Percentiles rank a stretch among this genome's conserved stretches.
Evolutionary conservation across 331 rosid genomes (phyloP).

Genomic region (Saraca asoca): DNA sequence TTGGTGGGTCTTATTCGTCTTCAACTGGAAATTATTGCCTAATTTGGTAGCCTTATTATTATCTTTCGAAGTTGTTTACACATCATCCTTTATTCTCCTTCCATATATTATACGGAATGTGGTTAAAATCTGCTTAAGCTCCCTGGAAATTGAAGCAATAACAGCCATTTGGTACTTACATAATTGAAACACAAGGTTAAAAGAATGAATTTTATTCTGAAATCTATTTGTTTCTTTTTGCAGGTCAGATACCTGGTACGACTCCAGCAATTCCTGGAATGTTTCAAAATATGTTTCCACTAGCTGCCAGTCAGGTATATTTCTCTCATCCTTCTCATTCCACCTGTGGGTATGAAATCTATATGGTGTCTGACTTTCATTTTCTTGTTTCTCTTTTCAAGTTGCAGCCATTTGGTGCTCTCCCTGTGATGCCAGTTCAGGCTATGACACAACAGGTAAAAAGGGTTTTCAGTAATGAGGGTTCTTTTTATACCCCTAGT

Average conservation of each 20-base stretch:
- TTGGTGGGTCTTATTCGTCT: slow-evolving; percentile 99
- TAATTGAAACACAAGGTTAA: slow-evolving; percentile 19
- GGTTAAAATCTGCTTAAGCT: slow-evolving; percentile 42
- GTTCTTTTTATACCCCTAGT: background rate
- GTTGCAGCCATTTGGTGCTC: slow-evolving; percentile 74
- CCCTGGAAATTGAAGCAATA: slow-evolving; percentile 38
- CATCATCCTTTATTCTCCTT: slow-evolving; percentile 46
- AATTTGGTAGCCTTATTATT: slow-evolving; percentile 91
- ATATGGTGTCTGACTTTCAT: slow-evolving; percentile 15
- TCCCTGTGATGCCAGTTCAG: slow-evolving; percentile 98
- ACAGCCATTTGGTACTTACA: slow-evolving; percentile 40
- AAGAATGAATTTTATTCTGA: slow-evolving; percentile 32
- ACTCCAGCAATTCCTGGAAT: slow-evolving; percentile 81
- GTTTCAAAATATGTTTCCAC: slow-evolving; percentile 87
- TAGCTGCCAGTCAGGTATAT: slow-evolving; percentile 83
- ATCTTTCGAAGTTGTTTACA: slow-evolving; percentile 58
- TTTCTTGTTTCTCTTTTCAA: slow-evolving; percentile 28
- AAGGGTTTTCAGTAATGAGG: background rate
- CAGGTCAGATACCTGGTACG: slow-evolving; percentile 90
- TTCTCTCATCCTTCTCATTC: background rate
- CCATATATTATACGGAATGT: slow-evolving; percentile 40
- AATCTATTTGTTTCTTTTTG: slow-evolving; percentile 34
- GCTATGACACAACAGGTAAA: slow-evolving; percentile 99
- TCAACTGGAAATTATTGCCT: slow-evolving; percentile 85
- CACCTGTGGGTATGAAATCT: slow-evolving; percentile 3